Base-by-base conservation (phyloP, 2,329 filamentous ascomycete species). In the Aspergillus floridensis region DNA sequence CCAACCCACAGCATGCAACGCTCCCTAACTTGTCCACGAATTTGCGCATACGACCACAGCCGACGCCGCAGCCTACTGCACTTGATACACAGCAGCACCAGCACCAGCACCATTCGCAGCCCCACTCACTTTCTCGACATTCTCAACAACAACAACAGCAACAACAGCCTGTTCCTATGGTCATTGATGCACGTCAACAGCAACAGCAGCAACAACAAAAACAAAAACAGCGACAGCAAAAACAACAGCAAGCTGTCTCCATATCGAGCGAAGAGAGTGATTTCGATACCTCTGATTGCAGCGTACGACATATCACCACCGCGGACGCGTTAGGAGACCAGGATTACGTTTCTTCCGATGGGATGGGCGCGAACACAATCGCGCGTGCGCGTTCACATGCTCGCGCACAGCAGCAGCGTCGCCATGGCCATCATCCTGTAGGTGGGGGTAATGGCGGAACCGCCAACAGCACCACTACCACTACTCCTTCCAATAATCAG, bases 1-100 rank as follows among this genome's bases (percentile, higher is more conserved):
- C 57, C 24, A 46, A 54, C 11, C n/a, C 48, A 41, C 59, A 59
- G 22, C 63, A 60, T 57, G 63, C 53, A 48, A 62, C 57, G 56
- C 56, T 65, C 29, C 60, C 61, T 47, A 69, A 48, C 19, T 57
- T 66, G 26, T 66, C 67, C 44, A 60, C 67, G 29, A 62, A 63
- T 57, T 29, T 66, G 32, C 60, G 64, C 19, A 57, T 68, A 44
- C 55, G 51, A 46, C 63, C 63, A 31, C 59, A 61, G 38, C 58
- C 54, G 38, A 60, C 60, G 10, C 60, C 50, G 21, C 49, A 48
- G 22, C n/a, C 38, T 6, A 44, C 38, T 16, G 38, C 38, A 3
- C 38, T 16, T 7, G 16, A 44, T 44, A 19, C 38, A 44, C 58
- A 56, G 2, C 59, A 50, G 2, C 59, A 50, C 24, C 53, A 60